Evolutionary conservation across 345 rosid species (phyloP).

Genomic region (Eucalyptus grandis): DNA sequence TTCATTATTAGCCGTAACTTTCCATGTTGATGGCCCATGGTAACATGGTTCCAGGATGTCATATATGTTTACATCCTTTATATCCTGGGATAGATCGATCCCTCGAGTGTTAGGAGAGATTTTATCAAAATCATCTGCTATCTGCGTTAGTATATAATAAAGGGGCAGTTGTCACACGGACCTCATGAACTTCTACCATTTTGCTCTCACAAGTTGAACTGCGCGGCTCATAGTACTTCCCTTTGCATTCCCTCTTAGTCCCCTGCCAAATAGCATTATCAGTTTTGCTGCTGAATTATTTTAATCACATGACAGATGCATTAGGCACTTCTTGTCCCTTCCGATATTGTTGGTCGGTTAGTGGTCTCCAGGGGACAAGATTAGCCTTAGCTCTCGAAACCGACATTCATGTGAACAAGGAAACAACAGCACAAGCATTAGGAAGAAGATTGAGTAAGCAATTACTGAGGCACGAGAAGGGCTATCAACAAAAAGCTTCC

Average conservation of each 20-base stretch:
- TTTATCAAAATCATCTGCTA: not conserved
- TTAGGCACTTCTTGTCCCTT: not conserved
- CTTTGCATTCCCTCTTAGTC: constrained; percentile 38
- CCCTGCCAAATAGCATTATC: constrained; percentile 24
- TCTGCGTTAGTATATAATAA: not conserved
- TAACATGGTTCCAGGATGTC: constrained; percentile 84
- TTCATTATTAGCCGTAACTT: not conserved
- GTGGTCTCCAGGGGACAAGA: not conserved
- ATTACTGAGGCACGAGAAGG: not conserved
- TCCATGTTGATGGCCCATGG: constrained; percentile 9
- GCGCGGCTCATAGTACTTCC: constrained; percentile 30
- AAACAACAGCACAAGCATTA: not conserved
- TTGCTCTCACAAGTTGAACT: constrained; percentile 18
- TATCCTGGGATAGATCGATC: constrained; percentile 17
- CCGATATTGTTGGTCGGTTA: not conserved
- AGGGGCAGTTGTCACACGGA: not conserved
- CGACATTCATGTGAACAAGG: not conserved
- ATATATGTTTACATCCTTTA: constrained; percentile 44
- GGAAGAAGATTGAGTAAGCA: not conserved
- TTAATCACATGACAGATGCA: not conserved
- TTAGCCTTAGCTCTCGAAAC: not conserved
- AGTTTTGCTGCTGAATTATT: not conserved
- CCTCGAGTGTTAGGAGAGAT: not conserved
- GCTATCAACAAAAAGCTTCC: not conserved
- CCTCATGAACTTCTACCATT: not conserved